Evolutionary conservation across 495 filamentous ascomycete species (phyloP).

Genomic region (Neurospora tetraspora): DNA sequence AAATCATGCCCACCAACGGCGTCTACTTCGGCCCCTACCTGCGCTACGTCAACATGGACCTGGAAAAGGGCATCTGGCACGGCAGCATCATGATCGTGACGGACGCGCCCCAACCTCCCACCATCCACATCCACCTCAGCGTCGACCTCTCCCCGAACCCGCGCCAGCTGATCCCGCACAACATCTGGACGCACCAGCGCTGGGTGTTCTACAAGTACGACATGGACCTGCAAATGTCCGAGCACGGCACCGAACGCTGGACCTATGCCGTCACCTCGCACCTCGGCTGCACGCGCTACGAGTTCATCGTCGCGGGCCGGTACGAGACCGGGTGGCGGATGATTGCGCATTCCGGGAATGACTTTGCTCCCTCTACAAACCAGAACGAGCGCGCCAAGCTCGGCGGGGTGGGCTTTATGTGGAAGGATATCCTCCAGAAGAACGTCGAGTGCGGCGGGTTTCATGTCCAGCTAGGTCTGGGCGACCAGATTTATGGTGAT

Average conservation of each 20-base stretch:
- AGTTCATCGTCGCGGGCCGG: slow-evolving; percentile 92
- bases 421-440: slow-evolving; percentile 97
- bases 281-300: slow-evolving; percentile 90
- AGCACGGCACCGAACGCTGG: slow-evolving; percentile 74
- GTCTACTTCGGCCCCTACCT: slow-evolving; percentile 97
- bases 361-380: slow-evolving; percentile 80
- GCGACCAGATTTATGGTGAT: slow-evolving; percentile 94
- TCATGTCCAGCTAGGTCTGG: slow-evolving; percentile 82
- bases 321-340: slow-evolving; percentile 94
- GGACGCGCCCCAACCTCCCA: slow-evolving; percentile 86
- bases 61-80: slow-evolving; percentile 84
- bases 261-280: slow-evolving; percentile 98
- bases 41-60: slow-evolving; percentile 92
- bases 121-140: slow-evolving; percentile 91
- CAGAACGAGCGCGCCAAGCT: slow-evolving; percentile 74
- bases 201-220: slow-evolving; percentile 98
- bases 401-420: slow-evolving; percentile 90
- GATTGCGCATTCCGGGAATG: slow-evolving; percentile 88
- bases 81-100: slow-evolving; percentile 70
- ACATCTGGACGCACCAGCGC: slow-evolving; percentile 78
- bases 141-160: slow-evolving; percentile 88
- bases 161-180: slow-evolving; percentile 72
- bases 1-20: slow-evolving; percentile 86
- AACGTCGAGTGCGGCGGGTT: slow-evolving; percentile 94
- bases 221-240: slow-evolving; percentile 83